Evolutionary conservation across 2,329 filamentous ascomycete genomes (phyloP).

Genomic region (Botryotinia globosa): DNA sequence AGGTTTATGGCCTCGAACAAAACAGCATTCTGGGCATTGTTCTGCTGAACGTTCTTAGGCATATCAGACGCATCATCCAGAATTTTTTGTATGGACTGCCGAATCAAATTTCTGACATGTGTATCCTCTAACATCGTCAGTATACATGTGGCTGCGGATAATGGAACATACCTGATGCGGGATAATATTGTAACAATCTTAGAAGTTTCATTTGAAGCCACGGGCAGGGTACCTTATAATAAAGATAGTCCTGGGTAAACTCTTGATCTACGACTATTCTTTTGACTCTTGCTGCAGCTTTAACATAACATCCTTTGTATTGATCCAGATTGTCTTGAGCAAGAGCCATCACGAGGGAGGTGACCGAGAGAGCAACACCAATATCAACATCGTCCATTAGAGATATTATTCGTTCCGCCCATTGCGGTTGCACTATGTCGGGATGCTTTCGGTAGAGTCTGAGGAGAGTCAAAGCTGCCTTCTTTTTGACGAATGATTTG

Average conservation of each 20-base stretch:
- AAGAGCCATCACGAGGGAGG: slow-evolving; percentile 89
- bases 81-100: slow-evolving; percentile 86
- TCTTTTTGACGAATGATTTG: slow-evolving; percentile 99
- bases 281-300: slow-evolving; percentile 86
- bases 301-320: slow-evolving; percentile 91
- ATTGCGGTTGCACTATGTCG: slow-evolving; percentile 90
- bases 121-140: slow-evolving; percentile 67
- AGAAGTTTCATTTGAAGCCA: slow-evolving; percentile 97
- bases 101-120: slow-evolving; percentile 85
- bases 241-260: slow-evolving; percentile 86
- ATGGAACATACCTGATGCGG: slow-evolving; percentile 69
- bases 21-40: slow-evolving; percentile 97
- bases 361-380: slow-evolving; percentile 91
- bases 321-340: slow-evolving; percentile 92
- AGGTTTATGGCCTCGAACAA: slow-evolving; percentile 98
- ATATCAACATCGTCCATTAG: slow-evolving; percentile 96
- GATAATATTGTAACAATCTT: slow-evolving; percentile 90
- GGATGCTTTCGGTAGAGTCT: slow-evolving; percentile 93
- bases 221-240: slow-evolving; percentile 99
- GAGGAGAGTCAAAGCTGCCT: slow-evolving; percentile 89
- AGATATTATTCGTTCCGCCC: slow-evolving; percentile 97
- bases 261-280: slow-evolving; percentile 88
- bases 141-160: slow-evolving; percentile 3
- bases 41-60: slow-evolving; percentile 98
- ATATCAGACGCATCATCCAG: slow-evolving; percentile 88